Conservation (phyloP, 495 filamentous ascomycete genomes). For the Oleoguttula mirabilis region DNA sequence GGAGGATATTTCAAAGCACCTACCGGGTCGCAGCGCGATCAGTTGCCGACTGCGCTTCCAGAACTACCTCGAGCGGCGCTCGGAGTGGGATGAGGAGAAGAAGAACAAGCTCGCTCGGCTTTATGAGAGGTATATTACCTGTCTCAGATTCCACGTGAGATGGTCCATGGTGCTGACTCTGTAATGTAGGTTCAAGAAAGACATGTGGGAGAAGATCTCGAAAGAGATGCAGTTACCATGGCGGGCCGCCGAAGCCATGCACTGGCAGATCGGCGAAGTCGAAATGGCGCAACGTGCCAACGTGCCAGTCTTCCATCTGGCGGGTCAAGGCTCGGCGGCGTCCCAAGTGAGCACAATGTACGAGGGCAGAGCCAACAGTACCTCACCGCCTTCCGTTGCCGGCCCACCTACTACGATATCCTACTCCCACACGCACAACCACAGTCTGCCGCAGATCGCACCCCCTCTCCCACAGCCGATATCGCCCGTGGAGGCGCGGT, state of each 20-base stretch:
- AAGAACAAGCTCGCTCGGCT: conserved; percentile 91
- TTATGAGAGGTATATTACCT: conserved; percentile 67
- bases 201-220: conserved; percentile 92
- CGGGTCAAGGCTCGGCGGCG: background rate
- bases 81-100: conserved; percentile 92
- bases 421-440: conserved; percentile 12
- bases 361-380: background rate
- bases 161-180: background rate
- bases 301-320: conserved; percentile 31
- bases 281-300: conserved; percentile 60
- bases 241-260: conserved; percentile 93
- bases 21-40: conserved; percentile 84
- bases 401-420: background rate
- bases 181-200: conserved; percentile 71
- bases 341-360: background rate
- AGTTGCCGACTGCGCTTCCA: conserved; percentile 93
- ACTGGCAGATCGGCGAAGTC: conserved; percentile 87
- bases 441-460: conserved; percentile 12
- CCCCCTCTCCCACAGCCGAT: conserved; percentile 6
- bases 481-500: conserved; percentile 6
- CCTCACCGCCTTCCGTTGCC: conserved; percentile 2
- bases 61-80: conserved; percentile 83
- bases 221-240: conserved; percentile 95
- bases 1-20: conserved; percentile 87
- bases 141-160: background rate